Percentiles rank a stretch among this genome's conserved stretches.
Evolutionary conservation across 768 basidiomycete genomes (phyloP).

Genomic region (Rubroboletus satanas): DNA sequence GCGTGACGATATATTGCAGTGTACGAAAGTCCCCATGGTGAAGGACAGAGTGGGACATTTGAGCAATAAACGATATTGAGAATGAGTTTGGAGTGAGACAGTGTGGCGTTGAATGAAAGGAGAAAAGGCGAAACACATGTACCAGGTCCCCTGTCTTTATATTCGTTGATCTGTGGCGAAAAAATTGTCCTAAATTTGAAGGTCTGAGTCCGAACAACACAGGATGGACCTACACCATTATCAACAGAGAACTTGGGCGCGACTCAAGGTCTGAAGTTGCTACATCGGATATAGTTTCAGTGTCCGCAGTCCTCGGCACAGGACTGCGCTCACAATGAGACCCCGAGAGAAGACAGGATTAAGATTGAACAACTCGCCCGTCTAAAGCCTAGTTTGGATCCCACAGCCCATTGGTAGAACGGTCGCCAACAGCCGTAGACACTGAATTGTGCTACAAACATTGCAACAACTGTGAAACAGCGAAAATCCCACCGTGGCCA

Average conservation of each 20-base stretch:
- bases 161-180: not conserved
- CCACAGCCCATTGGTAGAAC: not conserved
- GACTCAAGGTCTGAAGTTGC: not conserved
- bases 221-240: slow-evolving; percentile 9
- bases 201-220: slow-evolving; percentile 8
- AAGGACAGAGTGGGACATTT: slow-evolving; percentile 9
- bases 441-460: not conserved
- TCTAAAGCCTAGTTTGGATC: no score
- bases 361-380: not conserved
- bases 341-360: not conserved
- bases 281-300: not conserved
- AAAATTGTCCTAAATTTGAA: not conserved
- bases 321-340: not conserved
- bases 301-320: not conserved
- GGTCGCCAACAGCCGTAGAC: not conserved
- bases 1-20: slow-evolving; percentile 35
- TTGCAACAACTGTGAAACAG: not conserved
- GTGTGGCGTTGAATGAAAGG: not conserved
- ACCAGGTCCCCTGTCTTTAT: not conserved
- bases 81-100: not conserved
- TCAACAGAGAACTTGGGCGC: not conserved
- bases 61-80: not conserved
- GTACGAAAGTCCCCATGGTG: not conserved
- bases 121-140: not conserved
- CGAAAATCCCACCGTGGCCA: not conserved